Evolutionary conservation across 2,329 filamentous ascomycete genomes (phyloP).

Genomic region (Chaetothyriales sp.): DNA sequence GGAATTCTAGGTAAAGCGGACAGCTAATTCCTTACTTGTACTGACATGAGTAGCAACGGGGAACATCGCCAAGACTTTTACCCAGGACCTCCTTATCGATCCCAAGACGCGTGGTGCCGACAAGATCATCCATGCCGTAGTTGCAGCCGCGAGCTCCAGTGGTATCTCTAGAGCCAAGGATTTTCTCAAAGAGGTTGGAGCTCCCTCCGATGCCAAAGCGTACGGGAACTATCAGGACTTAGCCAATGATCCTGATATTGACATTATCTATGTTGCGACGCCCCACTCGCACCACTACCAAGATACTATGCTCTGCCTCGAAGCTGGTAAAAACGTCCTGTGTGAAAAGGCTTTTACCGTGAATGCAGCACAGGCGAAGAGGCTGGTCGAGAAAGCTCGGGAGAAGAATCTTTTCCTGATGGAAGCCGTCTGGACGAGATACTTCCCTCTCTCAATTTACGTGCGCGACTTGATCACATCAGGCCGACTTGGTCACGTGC

Average conservation of each 20-base stretch:
- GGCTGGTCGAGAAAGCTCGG: conserved; percentile 56
- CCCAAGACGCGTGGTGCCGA: conserved; percentile 54
- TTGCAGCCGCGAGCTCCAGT: conserved; percentile 69
- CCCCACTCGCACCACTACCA: conserved; percentile 90
- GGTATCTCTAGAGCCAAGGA: conserved; percentile 53
- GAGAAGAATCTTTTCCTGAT: conserved; percentile 64
- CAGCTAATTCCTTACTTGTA: neutral
- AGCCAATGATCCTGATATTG: conserved; percentile 55
- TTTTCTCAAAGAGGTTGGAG: conserved; percentile 58
- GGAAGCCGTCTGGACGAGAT: conserved; percentile 83
- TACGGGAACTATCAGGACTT: conserved; percentile 76
- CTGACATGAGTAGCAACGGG: conserved; percentile 27
- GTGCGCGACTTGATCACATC: conserved; percentile 30
- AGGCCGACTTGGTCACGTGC: conserved; percentile 41
- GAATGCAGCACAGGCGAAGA: conserved; percentile 60
- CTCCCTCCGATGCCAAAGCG: conserved; percentile 46
- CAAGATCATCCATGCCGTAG: conserved; percentile 63
- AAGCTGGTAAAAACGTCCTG: conserved; percentile 73
- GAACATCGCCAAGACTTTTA: conserved; percentile 43
- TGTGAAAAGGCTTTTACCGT: conserved; percentile 87
- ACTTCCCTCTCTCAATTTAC: conserved; percentile 58
- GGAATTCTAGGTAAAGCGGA: conserved; percentile 3
- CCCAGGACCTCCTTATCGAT: conserved; percentile 64
- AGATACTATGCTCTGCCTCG: conserved; percentile 67
- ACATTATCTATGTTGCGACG: conserved; percentile 79